phyloP scores from a whole-genome alignment of 1,284 basidiomycete genomes.

The Bjerkandera adusta region DNA sequence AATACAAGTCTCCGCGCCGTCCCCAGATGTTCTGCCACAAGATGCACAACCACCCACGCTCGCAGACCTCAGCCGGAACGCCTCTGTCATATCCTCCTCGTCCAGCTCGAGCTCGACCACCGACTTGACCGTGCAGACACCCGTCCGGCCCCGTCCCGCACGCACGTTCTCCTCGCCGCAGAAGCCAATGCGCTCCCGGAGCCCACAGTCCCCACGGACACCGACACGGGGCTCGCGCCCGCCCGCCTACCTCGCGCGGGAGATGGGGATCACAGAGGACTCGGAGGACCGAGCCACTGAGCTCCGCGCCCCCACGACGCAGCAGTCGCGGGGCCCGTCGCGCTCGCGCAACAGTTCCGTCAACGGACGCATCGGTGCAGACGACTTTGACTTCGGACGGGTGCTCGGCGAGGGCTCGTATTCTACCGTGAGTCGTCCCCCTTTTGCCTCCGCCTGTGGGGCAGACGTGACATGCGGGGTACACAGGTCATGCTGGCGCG shows the following conservation, averaged over 20 bases:
- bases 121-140: conserved; percentile 38
- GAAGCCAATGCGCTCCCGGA: conserved; percentile 39
- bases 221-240: conserved; percentile 44
- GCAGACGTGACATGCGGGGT: conserved; percentile 12
- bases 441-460: conserved; percentile 12
- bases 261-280: conserved; percentile 46
- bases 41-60: conserved; percentile 38
- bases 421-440: conserved; percentile 57
- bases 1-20: conserved; percentile 36
- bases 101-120: conserved; percentile 57
- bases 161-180: conserved; percentile 66
- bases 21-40: conserved; percentile 27
- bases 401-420: conserved; percentile 79
- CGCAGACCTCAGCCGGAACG: conserved; percentile 69
- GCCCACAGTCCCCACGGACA: conserved; percentile 47
- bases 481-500: conserved; percentile 60
- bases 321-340: conserved; percentile 35
- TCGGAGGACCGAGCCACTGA: conserved; percentile 25
- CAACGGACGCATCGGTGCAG: conserved; percentile 44
- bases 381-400: conserved; percentile 71
- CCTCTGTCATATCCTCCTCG: conserved; percentile 70
- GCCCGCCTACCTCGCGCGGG: conserved; percentile 59
- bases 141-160: conserved; percentile 54
- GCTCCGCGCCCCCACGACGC: conserved; percentile 29
- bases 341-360: conserved; percentile 47